Percentiles rank a stretch among this genome's conserved stretches.
Conservation (phyloP, 106 monocot species). For the Dactylorhiza incarnata region DNA sequence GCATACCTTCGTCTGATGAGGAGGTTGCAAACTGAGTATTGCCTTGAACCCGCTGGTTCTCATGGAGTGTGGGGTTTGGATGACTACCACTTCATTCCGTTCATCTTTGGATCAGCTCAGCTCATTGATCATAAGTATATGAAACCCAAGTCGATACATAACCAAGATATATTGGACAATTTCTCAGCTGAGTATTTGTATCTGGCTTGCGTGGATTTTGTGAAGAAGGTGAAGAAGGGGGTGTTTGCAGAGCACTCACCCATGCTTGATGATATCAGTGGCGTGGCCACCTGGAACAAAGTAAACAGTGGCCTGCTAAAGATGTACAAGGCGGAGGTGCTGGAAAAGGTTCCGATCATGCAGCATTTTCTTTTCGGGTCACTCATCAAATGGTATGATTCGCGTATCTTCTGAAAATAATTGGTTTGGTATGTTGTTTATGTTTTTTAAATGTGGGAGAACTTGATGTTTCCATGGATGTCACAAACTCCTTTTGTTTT, state of each 20-base stretch:
- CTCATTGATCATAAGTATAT: slow-evolving; percentile 95
- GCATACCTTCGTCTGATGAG: slow-evolving; percentile 69
- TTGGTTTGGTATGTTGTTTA: neutral
- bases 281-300: slow-evolving; percentile 79
- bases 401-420: neutral
- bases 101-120: slow-evolving; percentile 89
- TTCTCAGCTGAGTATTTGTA: slow-evolving; percentile 88
- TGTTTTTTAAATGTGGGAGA: neutral
- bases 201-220: slow-evolving; percentile 57
- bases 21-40: slow-evolving; percentile 64
- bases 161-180: slow-evolving; percentile 85
- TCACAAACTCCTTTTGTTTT: too few relatives aligned
- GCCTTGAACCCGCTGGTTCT: slow-evolving; percentile 85
- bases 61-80: slow-evolving; percentile 98
- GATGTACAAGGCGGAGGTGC: slow-evolving; percentile 99
- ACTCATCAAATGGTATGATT: slow-evolving; percentile 70
- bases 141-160: slow-evolving; percentile 97
- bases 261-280: slow-evolving; percentile 95
- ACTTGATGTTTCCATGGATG: too few relatives aligned
- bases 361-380: slow-evolving; percentile 98
- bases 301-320: slow-evolving; percentile 90
- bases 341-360: slow-evolving; percentile 99
- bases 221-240: slow-evolving; percentile 98
- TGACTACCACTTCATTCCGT: slow-evolving; percentile 91
- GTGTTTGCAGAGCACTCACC: slow-evolving; percentile 92